These are phyloP conservation scores for Linum usitatissimum DNA, from an alignment of 345 rosid species.

Conservation along the genomic window DNA sequence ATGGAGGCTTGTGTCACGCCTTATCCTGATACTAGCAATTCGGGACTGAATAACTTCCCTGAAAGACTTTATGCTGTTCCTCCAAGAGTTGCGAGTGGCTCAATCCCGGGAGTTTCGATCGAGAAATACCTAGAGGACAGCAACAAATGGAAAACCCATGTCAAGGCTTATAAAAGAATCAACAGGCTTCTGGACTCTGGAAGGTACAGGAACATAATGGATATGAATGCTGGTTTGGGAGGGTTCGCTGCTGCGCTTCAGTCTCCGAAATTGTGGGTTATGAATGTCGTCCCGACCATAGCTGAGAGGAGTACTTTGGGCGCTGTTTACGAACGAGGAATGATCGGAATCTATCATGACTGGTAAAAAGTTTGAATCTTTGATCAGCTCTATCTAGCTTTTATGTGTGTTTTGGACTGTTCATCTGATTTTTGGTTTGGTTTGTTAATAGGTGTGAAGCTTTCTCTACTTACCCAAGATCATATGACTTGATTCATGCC, in stretches of 20 bases:
- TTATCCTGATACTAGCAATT: slow-evolving; percentile 50
- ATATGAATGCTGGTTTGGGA: slow-evolving; percentile 96
- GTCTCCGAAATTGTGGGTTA: slow-evolving; percentile 74
- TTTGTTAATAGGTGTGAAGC: slow-evolving; percentile 78
- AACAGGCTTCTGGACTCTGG: slow-evolving; percentile 67
- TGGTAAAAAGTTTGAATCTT: slow-evolving; percentile 43
- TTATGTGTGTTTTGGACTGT: not conserved
- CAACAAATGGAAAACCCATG: slow-evolving; percentile 73
- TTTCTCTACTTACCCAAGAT: slow-evolving; percentile 98
- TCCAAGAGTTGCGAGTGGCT: slow-evolving; percentile 77
- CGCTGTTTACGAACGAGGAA: slow-evolving; percentile 74
- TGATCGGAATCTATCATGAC: slow-evolving; percentile 95
- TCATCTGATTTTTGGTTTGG: slow-evolving; percentile 1
- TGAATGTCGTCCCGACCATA: slow-evolving; percentile 94
- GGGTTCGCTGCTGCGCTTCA: slow-evolving; percentile 90
- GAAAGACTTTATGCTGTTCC: slow-evolving; percentile 74
- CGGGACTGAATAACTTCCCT: slow-evolving; percentile 57
- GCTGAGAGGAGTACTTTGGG: slow-evolving; percentile 75
- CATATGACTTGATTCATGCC: slow-evolving; percentile 90
- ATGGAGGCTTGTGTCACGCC: slow-evolving; percentile 85
- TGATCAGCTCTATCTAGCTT: not conserved
- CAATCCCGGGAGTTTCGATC: slow-evolving; percentile 73
- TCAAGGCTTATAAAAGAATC: slow-evolving; percentile 69
- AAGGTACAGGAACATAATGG: slow-evolving; percentile 94
- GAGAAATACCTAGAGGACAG: slow-evolving; percentile 74